A percentile compares a stretch with the other conserved stretches of the same genome.
phyloP scores from a whole-genome alignment of 2,329 filamentous ascomycete genomes.

The Arthrinium phaeospermum region DNA sequence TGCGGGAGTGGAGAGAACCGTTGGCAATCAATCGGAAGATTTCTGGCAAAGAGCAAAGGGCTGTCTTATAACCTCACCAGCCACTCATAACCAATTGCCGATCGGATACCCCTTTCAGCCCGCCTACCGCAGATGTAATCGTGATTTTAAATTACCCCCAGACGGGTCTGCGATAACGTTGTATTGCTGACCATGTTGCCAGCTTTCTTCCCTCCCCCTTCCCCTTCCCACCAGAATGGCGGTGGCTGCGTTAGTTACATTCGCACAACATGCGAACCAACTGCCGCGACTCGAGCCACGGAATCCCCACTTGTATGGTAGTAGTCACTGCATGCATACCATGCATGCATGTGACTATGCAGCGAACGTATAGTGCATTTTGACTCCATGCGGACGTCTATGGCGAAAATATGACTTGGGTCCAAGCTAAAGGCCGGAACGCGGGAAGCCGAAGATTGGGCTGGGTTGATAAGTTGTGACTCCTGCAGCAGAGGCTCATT shows the following conservation, averaged over 20 bases:
- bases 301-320: neutral
- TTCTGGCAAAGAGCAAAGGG: neutral
- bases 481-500: neutral
- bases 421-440: slow-evolving; percentile 1
- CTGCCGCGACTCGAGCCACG: slow-evolving; percentile 12
- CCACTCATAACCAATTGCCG: neutral
- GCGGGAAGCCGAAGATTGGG: neutral
- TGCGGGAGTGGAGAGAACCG: neutral
- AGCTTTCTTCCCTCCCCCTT: too few relatives aligned
- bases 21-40: neutral
- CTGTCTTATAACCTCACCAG: neutral
- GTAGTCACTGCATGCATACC: neutral
- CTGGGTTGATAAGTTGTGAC: neutral
- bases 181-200: neutral
- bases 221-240: neutral
- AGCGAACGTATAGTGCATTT: neutral
- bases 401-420: neutral
- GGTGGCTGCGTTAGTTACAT: slow-evolving; percentile 3
- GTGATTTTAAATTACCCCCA: neutral
- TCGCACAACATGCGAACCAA: neutral
- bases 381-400: neutral
- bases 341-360: slow-evolving; percentile 12
- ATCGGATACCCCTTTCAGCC: neutral
- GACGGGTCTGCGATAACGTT: neutral
- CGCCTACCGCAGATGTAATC: neutral